These are phyloP conservation scores for Coccomyxa sp. DNA, from an alignment of 139 green algal species.

Conservation along the genomic window DNA sequence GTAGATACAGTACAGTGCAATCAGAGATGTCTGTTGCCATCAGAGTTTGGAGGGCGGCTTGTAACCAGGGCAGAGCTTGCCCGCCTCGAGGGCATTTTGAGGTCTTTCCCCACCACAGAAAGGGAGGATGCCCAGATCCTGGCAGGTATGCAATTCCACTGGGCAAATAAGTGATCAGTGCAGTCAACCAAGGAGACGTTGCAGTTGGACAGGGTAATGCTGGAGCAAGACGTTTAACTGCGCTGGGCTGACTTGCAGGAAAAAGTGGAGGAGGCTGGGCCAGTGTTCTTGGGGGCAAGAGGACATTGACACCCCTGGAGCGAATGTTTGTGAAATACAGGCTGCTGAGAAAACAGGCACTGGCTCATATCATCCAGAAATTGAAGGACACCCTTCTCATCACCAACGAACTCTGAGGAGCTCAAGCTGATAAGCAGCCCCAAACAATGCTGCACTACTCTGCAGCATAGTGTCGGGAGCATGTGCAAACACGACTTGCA, in stretches of 20 bases:
- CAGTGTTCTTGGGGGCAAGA: not conserved
- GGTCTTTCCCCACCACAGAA: not conserved
- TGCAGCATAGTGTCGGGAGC: not conserved
- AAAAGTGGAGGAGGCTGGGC: not conserved
- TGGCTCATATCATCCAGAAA: not conserved
- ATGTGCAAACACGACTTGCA: not conserved
- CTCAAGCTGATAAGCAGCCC: not conserved
- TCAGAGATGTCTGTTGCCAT: not conserved
- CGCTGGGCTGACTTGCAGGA: not conserved
- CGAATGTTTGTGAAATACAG: conserved; percentile 3
- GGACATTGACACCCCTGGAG: not conserved
- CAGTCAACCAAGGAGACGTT: not conserved
- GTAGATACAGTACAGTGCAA: not conserved
- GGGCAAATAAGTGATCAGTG: no score
- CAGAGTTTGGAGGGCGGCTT: not conserved
- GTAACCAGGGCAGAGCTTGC: not conserved
- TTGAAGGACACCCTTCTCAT: not conserved
- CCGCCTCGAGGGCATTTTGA: not conserved
- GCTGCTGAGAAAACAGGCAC: not conserved
- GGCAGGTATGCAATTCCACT: not conserved
- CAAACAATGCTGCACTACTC: not conserved
- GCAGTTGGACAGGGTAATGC: not conserved
- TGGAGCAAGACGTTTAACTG: not conserved
- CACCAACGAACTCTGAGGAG: not conserved
- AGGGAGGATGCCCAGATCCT: not conserved